These are phyloP conservation scores for Tagetes patula DNA, from an alignment of 129 eudicot genomes.

Conservation along the genomic window DNA sequence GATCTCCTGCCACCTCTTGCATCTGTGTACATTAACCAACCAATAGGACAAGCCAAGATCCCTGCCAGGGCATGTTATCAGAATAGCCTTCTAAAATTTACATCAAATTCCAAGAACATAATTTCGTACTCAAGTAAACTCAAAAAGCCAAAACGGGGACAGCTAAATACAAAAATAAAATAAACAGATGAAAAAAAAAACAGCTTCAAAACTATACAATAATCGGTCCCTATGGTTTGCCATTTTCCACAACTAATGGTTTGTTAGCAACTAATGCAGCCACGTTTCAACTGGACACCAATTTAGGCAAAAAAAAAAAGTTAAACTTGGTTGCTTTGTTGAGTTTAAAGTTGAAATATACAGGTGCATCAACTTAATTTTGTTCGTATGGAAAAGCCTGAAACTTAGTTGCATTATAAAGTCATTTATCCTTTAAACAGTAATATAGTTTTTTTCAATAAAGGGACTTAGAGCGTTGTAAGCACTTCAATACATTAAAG, in stretches of 20 bases:
- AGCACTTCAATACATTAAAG: constrained; percentile 1
- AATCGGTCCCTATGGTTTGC: no score
- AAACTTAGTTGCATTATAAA: neutral
- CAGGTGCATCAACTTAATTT: neutral
- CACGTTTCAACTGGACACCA: neutral
- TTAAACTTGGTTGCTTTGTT: neutral
- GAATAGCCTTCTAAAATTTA: constrained; percentile 39
- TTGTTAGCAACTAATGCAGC: neutral
- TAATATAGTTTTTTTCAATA: neutral
- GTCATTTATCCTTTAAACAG: neutral
- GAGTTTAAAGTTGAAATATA: neutral
- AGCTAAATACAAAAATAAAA: no score
- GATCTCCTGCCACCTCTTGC: constrained; percentile 99
- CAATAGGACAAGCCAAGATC: constrained; percentile 82
- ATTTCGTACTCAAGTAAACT: neutral
- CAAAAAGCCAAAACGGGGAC: no score
- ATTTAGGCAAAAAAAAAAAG: neutral
- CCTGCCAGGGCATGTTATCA: constrained; percentile 99
- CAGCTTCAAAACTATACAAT: no score
- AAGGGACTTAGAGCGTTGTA: neutral
- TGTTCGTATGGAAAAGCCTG: neutral
- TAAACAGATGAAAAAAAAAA: no score
- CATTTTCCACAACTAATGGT: neutral
- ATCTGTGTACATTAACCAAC: constrained; percentile 86
- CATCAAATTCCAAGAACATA: neutral